A percentile compares a stretch with the other conserved stretches of the same genome.
Evolutionary conservation across 2,329 filamentous ascomycete species (phyloP).

Genomic region (Exophiala calicioides): DNA sequence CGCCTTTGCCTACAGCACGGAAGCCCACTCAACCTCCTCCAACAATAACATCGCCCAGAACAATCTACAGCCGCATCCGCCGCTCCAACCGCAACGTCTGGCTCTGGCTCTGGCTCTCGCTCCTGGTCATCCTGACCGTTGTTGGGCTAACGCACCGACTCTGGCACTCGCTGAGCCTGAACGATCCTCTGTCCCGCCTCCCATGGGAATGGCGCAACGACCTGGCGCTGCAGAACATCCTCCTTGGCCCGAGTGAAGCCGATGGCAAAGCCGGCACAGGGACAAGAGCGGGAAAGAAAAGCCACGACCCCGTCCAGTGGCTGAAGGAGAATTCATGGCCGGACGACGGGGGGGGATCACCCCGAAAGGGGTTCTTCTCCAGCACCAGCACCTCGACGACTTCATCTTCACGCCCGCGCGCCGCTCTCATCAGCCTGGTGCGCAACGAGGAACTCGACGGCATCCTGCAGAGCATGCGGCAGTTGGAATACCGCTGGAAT

Average conservation of each 20-base stretch:
- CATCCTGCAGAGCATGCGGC: constrained; percentile 38
- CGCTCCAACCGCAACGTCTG: constrained; percentile 2
- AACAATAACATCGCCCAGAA: not conserved
- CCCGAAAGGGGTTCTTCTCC: too few species aligned
- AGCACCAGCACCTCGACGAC: too few species aligned
- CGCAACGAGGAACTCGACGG: constrained; percentile 38
- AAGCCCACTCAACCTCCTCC: not conserved
- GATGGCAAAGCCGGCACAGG: too few species aligned
- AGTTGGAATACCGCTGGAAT: constrained; percentile 39
- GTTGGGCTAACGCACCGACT: too few species aligned
- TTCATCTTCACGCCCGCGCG: constrained; percentile 28
- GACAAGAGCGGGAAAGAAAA: not conserved
- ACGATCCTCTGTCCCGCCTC: constrained; percentile 3
- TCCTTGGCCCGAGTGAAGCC: too few species aligned
- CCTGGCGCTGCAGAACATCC: not conserved
- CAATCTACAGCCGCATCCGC: not conserved
- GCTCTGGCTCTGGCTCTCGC: constrained; percentile 17
- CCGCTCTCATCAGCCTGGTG: constrained; percentile 39
- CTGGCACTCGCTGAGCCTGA: too few species aligned
- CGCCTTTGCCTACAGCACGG: not conserved
- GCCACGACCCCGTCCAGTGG: constrained; percentile 21
- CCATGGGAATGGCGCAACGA: constrained; percentile 4
- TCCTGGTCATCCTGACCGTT: not conserved
- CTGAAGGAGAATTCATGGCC: constrained; percentile 22
- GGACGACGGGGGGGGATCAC: not conserved